Evolutionary conservation across 352 stramenopile species (phyloP).

Genomic region (Lagenidium giganteum): DNA sequence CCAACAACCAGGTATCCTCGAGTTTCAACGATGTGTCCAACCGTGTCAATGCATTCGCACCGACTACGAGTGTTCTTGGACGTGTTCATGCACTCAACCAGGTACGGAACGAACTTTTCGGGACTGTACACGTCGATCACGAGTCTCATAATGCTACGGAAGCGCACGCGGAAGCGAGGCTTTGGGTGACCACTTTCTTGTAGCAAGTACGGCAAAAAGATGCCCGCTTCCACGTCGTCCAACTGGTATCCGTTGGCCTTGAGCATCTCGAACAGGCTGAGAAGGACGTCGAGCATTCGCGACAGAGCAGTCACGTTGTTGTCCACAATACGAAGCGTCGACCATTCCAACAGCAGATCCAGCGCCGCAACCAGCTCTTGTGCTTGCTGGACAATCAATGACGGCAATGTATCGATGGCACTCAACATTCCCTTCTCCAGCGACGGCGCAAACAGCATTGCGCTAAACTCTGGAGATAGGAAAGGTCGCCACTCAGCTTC

Average conservation of each 20-base stretch:
- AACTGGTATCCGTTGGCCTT: constrained; percentile 39
- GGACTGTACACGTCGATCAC: constrained; percentile 50
- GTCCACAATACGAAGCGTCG: constrained; percentile 67
- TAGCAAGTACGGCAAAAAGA: constrained; percentile 62
- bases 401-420: constrained; percentile 54
- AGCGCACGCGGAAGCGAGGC: constrained; percentile 59
- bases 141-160: constrained; percentile 66
- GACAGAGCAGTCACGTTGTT: constrained; percentile 71
- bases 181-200: constrained; percentile 75
- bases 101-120: constrained; percentile 50
- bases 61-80: constrained; percentile 76
- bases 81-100: constrained; percentile 58
- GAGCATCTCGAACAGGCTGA: constrained; percentile 65
- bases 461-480: constrained; percentile 41
- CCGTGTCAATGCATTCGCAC: constrained; percentile 60
- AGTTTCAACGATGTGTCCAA: constrained; percentile 50
- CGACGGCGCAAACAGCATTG: constrained; percentile 58
- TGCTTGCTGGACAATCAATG: constrained; percentile 38
- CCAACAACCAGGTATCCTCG: constrained; percentile 46
- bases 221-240: constrained; percentile 63
- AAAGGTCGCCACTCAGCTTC: constrained; percentile 61
- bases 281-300: constrained; percentile 60
- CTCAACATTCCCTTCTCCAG: constrained; percentile 69
- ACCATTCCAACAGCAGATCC: constrained; percentile 74
- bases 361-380: constrained; percentile 46